Base-by-base conservation (phyloP, 345 rosid species). In the Angophora floribunda region DNA sequence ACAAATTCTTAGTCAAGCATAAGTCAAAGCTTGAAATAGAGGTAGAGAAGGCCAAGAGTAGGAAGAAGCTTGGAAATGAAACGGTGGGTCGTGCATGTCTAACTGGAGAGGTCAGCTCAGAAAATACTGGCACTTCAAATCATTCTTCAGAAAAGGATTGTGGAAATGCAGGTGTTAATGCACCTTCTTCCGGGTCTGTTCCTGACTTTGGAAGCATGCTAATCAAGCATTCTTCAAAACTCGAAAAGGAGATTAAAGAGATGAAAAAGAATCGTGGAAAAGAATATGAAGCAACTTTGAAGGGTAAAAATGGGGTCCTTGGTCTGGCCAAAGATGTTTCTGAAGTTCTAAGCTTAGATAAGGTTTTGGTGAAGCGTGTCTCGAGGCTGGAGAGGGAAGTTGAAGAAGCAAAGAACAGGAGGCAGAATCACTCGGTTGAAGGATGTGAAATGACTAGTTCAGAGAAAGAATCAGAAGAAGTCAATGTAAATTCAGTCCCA, bases 351-450 rank as follows among this genome's bases (percentile, higher is more conserved):
- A 93, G 99, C 93, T 90, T 97, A 87, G 99, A 96, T 86, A 94
- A 94, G 92, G 91, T 93, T 92, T 93, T 97, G 59, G 94, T 97
- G 85, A 96, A 94, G 86, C 98, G 89, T 86, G 94, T 95, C 30
- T 94, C 98, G 3, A 92, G 94, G 91, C 97, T 97, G 55, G 99
- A 97, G 94, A 95, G 91, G 87, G 99, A 96, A 91, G 94, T 97
- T 52, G 94, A 94, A 84, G 97, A 96, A 92, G 98, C 97, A 41
- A 97, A 92, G 90, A 94, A 87, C 89, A 94, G 90, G 86, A 93
- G 90, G 91, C 92, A 91, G 89, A 87, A 91, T 63, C 92, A 89
- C 65, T 84, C 70, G 32, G 17, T 55, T 36, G 86, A 90, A 85
- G 87, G 89, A 86, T 85, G 86, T 84, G 82, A 87, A 86, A 51